Evolutionary conservation across 768 basidiomycete genomes (phyloP), one percentile per base, ranked within the genome.

Genomic region (Lentinula detonsa): DNA sequence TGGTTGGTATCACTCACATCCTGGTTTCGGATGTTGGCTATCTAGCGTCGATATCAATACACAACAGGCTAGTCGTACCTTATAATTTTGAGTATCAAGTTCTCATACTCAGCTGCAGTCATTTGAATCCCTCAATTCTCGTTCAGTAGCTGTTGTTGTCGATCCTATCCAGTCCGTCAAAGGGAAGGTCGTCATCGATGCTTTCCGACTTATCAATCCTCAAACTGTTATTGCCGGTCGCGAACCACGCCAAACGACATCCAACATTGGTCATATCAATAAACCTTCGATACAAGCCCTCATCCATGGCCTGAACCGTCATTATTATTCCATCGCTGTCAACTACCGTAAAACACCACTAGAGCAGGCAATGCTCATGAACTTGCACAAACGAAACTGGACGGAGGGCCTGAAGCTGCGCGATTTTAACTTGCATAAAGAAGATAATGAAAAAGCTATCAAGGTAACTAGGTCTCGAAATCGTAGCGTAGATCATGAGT

Each of bases 1-100:
- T 1, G 97, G 97, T 3, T 99, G 97, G 97, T 99, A 99, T 70
- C 97, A 99, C 75, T 98, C 97, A 42, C 97, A 99, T 79, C 97
- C 97, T 59, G 97, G 97, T 40, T 99, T 98, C 74, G 97, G 97
- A 4, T 99, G 97, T 73, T 99, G 97, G 97, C 79, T 99, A 43
- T 98, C 95, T 50, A 95, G 93, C 67, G 96, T 98, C 21, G 97
- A 99, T 76, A 95, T 98, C 71, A 97, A 98, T 75, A 99, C 97
- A 4, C 97, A 99, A 70, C 97, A 98, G 79, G 95, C 90, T 77
- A 69, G 39, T 49, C 23, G 5, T 21, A 21, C 43, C 16, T 23
- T 48, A 53, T 31, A 60, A 40, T 64, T 48, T 64, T 71, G 60
- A 71, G 62, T 10, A 45, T 52, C 39, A 23, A 53, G 33, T 59